These are phyloP conservation scores for Colletotrichum sp. DNA, from an alignment of 2,329 filamentous ascomycete species.

Conservation along the genomic window DNA sequence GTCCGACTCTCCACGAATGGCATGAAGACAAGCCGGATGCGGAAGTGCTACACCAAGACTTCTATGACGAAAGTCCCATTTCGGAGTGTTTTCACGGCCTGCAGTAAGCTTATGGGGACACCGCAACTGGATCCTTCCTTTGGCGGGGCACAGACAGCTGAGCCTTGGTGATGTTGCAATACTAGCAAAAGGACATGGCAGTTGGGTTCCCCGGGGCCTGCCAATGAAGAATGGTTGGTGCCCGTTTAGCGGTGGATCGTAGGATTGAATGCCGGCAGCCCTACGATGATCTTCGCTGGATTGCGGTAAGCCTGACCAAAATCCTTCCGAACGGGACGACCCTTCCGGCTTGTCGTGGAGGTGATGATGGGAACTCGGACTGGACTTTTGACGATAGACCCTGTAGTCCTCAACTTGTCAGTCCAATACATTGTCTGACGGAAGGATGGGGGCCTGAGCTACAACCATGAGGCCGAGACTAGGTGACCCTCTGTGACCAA, in stretches of 20 bases:
- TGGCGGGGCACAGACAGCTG: not conserved
- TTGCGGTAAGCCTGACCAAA: not conserved
- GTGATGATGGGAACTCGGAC: not conserved
- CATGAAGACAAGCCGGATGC: not conserved
- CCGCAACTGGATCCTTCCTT: not conserved
- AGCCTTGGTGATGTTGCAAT: not conserved
- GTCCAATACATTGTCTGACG: not conserved
- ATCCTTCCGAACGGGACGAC: not conserved
- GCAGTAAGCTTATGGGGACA: not conserved
- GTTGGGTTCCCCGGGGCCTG: not conserved
- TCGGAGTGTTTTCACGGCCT: not conserved
- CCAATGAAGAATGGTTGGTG: not conserved
- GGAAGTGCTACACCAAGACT: not conserved
- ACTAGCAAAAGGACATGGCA: not conserved
- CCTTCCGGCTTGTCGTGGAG: not conserved
- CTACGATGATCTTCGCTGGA: not conserved
- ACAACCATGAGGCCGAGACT: not conserved
- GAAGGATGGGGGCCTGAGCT: not conserved
- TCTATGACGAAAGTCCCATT: not conserved
- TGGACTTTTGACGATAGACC: not conserved
- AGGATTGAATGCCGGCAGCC: not conserved
- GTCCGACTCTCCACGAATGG: rapidly evolving
- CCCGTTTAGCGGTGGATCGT: not conserved
- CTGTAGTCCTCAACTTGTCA: not conserved
- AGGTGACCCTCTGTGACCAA: not conserved